These are phyloP conservation scores for Monsonia emarginata DNA, from an alignment of 441 rosid genomes.

Conservation along the genomic window DNA sequence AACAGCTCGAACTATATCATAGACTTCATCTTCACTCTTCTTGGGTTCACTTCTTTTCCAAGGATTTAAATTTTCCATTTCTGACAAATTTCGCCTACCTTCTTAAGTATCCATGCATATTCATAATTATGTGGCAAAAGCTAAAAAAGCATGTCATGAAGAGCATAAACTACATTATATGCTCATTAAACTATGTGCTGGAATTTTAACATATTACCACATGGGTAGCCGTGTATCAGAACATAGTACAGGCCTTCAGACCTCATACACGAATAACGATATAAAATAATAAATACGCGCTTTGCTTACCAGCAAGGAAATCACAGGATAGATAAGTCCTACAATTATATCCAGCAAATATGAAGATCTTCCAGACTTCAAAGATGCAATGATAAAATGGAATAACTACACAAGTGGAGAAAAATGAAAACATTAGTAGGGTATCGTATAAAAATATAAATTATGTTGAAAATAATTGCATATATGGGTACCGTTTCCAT, in stretches of 20 bases:
- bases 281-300: conserved; percentile 10
- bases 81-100: neutral
- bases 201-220: neutral
- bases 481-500: conserved; percentile 81
- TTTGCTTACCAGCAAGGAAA: conserved; percentile 74
- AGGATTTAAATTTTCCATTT: neutral
- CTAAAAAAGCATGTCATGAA: neutral
- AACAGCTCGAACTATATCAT: neutral
- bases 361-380: conserved; percentile 95
- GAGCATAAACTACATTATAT: neutral
- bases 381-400: conserved; percentile 74
- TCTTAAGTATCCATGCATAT: neutral
- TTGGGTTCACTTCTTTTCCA: neutral
- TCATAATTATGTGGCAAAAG: neutral
- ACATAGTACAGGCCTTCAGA: neutral
- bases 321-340: conserved; percentile 70
- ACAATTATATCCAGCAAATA: conserved; percentile 73
- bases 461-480: conserved; percentile 8
- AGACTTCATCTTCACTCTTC: neutral
- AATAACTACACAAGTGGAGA: conserved; percentile 45
- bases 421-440: conserved; percentile 13
- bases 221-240: neutral
- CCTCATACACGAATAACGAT: neutral
- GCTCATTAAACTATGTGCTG: neutral
- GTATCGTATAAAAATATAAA: conserved; percentile 2